Percentiles rank a stretch among this genome's conserved stretches.
Evolutionary conservation across 2,329 filamentous ascomycete genomes (phyloP).

Genomic region (Aplosporella prunicola): DNA sequence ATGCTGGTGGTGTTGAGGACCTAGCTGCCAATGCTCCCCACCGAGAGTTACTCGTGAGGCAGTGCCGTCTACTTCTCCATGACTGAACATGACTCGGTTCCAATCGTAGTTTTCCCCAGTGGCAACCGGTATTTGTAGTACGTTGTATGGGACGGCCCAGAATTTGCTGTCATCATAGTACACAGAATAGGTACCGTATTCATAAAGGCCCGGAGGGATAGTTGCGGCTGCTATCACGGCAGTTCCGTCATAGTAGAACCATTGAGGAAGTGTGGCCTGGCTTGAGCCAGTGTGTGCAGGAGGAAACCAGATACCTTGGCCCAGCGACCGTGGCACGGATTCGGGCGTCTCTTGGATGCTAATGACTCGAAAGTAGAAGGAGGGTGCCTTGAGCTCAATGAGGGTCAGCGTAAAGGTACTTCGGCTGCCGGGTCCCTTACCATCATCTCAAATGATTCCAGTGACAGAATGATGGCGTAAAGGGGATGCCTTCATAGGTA

Average conservation of each 20-base stretch:
- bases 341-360: not conserved
- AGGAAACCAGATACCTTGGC: not conserved
- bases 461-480: not conserved
- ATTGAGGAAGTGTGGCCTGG: not conserved
- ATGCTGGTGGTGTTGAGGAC: not conserved
- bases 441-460: not conserved
- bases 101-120: not conserved
- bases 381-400: not conserved
- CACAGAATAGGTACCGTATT: not conserved
- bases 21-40: not conserved
- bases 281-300: not conserved
- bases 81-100: not conserved
- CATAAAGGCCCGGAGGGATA: not conserved
- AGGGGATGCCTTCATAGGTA: not conserved
- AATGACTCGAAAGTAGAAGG: slow-evolving; percentile 1
- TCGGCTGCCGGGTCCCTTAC: not conserved
- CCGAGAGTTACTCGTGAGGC: slow-evolving; percentile 2
- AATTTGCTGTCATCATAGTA: slow-evolving; percentile 1
- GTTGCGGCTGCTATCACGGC: not conserved
- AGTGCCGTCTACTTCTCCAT: not conserved
- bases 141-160: slow-evolving; percentile 8
- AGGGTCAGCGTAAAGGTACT: not conserved
- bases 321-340: not conserved
- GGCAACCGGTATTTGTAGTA: not conserved
- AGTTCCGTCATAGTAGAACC: slow-evolving; percentile 2